These are phyloP conservation scores for Friedmanniomyces endolithicus DNA, from an alignment of 495 filamentous ascomycete species.

Conservation along the genomic window DNA sequence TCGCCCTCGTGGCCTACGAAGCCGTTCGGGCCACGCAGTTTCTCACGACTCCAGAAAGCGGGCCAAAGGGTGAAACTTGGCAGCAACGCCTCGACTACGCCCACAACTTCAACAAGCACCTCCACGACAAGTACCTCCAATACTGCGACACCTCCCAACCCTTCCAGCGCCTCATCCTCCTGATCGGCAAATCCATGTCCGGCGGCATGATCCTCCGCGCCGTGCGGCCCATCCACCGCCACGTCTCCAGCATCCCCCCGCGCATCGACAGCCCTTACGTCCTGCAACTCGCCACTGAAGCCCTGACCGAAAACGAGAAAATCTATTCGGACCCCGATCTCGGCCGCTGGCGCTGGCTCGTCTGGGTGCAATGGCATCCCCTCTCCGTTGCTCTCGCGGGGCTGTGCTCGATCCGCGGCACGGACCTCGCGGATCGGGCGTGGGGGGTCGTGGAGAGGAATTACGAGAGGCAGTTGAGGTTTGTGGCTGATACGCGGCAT, in stretches of 20 bases:
- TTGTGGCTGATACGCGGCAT: conserved; percentile 10
- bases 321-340: conserved; percentile 7
- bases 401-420: conserved; percentile 16
- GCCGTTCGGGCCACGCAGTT: not conserved
- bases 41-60: conserved; percentile 4
- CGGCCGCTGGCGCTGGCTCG: conserved; percentile 11
- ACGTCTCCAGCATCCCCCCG: conserved; percentile 11
- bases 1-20: conserved; percentile 4
- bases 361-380: conserved; percentile 20
- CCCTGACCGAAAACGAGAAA: not conserved
- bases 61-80: conserved; percentile 10
- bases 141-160: conserved; percentile 11
- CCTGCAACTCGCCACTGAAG: conserved; percentile 10
- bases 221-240: conserved; percentile 9
- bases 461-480: not conserved
- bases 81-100: conserved; percentile 14
- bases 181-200: conserved; percentile 8
- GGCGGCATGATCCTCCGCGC: conserved; percentile 7
- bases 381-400: conserved; percentile 16
- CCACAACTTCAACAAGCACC: not conserved
- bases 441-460: conserved; percentile 12
- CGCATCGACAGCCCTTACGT: conserved; percentile 17
- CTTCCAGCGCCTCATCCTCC: conserved; percentile 7
- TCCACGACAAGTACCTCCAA: conserved; percentile 7
- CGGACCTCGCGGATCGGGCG: conserved; percentile 11